Evolutionary conservation across 805 yeast species (phyloP), one percentile per base, ranked within the genome.

Genomic region (Kodamaea kakaduensis): DNA sequence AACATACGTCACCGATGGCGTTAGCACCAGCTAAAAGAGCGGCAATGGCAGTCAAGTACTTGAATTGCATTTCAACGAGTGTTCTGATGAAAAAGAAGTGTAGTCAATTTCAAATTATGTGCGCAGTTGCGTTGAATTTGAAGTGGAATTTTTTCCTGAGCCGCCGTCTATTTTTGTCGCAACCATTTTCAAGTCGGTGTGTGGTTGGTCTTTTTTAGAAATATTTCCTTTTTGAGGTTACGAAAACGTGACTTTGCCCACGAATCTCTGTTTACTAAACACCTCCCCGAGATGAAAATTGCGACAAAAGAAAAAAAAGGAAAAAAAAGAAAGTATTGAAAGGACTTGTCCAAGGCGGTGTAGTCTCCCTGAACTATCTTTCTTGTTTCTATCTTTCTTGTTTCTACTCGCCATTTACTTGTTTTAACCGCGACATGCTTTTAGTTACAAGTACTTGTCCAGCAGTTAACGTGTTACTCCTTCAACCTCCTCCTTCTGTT

Each of bases 1-100:
- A 14, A 58, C 65, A 42, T 64, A 65, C 71, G 34, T 73, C 75
- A 50, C 86, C 87, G 26, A 75, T 54, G 45, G 86, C 88, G 35
- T 64, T 51, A 42, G 61, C 80, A 22, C 74, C 61, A 10, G 77
- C 52, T 31, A 71, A 52, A 34, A 71, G 68, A 32, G 75, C 62
- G 37, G 81, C 73, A 38, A 73, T 54, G 36, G 71, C 59, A 51
- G 70, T 56, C 44, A 71, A 56, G 40, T 60, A 58, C 56, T 63
- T 61, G 46, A 53, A 50, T 53, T 44, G 69, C 71, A 48, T 78
- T 21, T 13, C 21, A 25, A 30, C 26, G 34, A 36, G 32, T 25
- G 36, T 25, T 33, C 23, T 20, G 25, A 32, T 22, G 33, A 36
- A 31, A 23, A 33, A 24, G 39, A 8, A 20, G 37, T 34, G 18